These are phyloP conservation scores for Penicillium parvum DNA, from an alignment of 495 filamentous ascomycete species.

Conservation along the genomic window DNA sequence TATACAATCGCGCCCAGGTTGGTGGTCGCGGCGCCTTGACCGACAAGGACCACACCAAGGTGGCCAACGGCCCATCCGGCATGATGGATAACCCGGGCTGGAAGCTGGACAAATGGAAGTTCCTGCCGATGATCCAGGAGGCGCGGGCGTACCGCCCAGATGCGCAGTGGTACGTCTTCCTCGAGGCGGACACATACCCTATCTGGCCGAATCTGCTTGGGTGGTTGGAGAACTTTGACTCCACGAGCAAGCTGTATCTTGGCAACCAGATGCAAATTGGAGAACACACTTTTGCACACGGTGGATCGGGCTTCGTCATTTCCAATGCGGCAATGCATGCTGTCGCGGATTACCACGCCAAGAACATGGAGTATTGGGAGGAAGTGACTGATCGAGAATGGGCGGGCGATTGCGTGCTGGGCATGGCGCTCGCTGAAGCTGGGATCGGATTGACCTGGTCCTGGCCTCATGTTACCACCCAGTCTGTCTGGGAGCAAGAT, in stretches of 20 bases:
- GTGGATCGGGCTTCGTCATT: slow-evolving; percentile 61
- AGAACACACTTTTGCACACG: slow-evolving; percentile 54
- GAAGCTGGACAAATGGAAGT: slow-evolving; percentile 69
- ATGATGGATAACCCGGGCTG: slow-evolving; percentile 49
- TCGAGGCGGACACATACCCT: slow-evolving; percentile 64
- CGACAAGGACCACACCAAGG: slow-evolving; percentile 22
- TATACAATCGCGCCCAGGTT: slow-evolving; percentile 38
- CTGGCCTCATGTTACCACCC: slow-evolving; percentile 33
- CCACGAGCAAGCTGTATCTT: slow-evolving; percentile 47
- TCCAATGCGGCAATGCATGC: slow-evolving; percentile 29
- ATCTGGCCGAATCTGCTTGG: slow-evolving; percentile 58
- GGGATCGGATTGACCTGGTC: slow-evolving; percentile 31
- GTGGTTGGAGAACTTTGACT: slow-evolving; percentile 51
- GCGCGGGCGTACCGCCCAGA: slow-evolving; percentile 47
- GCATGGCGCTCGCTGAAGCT: slow-evolving; percentile 35
- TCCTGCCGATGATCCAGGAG: slow-evolving; percentile 59
- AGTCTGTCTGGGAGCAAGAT: slow-evolving; percentile 38
- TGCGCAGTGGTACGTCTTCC: slow-evolving; percentile 63
- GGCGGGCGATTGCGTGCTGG: slow-evolving; percentile 45
- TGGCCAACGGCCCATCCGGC: slow-evolving; percentile 30
- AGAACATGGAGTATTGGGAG: slow-evolving; percentile 25
- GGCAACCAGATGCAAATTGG: slow-evolving; percentile 49
- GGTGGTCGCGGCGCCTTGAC: slow-evolving; percentile 32
- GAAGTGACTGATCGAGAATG: slow-evolving; percentile 27
- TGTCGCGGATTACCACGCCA: slow-evolving; percentile 17